Conservation (phyloP, 768 basidiomycete genomes). For the Kwoniella pini region DNA sequence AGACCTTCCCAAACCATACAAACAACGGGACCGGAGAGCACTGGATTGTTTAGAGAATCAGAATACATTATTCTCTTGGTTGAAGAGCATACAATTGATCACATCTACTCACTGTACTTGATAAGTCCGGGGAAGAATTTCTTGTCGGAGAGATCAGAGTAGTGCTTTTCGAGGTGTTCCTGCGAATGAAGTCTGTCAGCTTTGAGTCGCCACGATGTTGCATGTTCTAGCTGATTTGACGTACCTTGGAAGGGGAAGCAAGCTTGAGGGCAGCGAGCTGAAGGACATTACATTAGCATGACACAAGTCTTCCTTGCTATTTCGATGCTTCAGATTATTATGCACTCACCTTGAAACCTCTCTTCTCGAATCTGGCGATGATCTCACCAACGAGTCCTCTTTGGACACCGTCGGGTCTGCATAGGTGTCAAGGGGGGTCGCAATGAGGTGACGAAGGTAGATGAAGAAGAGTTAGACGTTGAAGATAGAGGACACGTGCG, state of each 20-base stretch:
- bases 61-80: too few species aligned
- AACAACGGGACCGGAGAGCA: constrained; percentile 77
- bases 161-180: constrained; percentile 93
- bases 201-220: background rate
- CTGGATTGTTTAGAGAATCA: constrained; percentile 5
- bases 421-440: constrained; percentile 9
- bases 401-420: constrained; percentile 97
- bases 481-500: too few species aligned
- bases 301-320: too few species aligned
- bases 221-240: background rate
- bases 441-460: too few species aligned
- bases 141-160: constrained; percentile 91
- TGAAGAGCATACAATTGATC: background rate
- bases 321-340: background rate
- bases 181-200: background rate
- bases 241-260: constrained; percentile 67
- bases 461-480: background rate
- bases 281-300: background rate
- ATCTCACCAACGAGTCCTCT: constrained; percentile 92
- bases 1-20: constrained; percentile 80
- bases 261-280: constrained; percentile 88
- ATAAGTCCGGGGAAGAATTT: constrained; percentile 92
- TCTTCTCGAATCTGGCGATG: constrained; percentile 93
- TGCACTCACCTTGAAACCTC: constrained; percentile 74
- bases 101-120: constrained; percentile 70